Evolutionary conservation across 148 eudicot genomes (phyloP).

Genomic region (Nyssa sinensis): DNA sequence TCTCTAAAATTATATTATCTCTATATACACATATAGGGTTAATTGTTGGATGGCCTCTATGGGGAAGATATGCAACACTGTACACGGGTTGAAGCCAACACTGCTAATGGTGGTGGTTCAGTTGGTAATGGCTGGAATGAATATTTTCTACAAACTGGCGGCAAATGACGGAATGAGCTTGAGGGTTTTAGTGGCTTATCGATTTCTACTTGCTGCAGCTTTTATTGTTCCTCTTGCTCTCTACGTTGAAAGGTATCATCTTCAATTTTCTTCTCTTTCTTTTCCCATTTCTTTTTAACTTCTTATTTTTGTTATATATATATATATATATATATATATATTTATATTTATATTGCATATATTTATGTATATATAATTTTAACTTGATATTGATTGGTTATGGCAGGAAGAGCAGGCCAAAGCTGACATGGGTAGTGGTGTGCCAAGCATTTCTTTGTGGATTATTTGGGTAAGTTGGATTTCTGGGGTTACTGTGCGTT

Average conservation of each 20-base stretch:
- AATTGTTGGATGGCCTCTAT: neutral
- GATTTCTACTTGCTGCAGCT: constrained; percentile 33
- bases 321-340: neutral
- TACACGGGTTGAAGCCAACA: constrained; percentile 32
- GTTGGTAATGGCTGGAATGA: constrained; percentile 24
- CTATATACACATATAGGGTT: neutral
- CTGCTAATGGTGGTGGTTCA: constrained; percentile 40
- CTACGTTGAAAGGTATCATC: constrained; percentile 37
- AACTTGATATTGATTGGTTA: neutral
- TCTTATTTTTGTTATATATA: neutral
- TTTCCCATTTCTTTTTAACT: no score
- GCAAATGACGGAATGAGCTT: constrained; percentile 39
- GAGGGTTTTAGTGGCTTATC: constrained; percentile 37
- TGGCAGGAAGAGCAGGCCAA: constrained; percentile 59
- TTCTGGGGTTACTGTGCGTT: neutral
- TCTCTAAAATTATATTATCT: neutral
- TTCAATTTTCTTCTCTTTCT: neutral
- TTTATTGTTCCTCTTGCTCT: constrained; percentile 42
- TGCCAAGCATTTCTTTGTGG: constrained; percentile 59
- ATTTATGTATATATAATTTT: neutral
- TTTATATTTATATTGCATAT: constrained; percentile 3
- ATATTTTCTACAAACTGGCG: constrained; percentile 40
- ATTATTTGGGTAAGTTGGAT: constrained; percentile 47
- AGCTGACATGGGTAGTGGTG: constrained; percentile 52
- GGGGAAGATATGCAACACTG: constrained; percentile 9